phyloP scores from a whole-genome alignment of 1,284 basidiomycete genomes.

The Irpex lacteus region DNA sequence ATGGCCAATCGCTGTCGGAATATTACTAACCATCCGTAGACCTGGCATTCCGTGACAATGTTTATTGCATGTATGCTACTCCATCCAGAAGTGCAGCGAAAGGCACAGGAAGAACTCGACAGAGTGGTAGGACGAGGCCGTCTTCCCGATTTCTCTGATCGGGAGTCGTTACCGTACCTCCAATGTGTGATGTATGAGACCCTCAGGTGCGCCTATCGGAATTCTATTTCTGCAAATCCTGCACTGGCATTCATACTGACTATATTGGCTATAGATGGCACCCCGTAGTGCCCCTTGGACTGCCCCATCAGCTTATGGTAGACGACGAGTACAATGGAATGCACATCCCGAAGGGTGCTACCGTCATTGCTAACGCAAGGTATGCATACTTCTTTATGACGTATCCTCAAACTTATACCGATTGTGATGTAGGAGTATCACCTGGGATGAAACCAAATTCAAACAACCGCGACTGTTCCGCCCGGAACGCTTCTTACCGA shows the following conservation, averaged over 20 bases:
- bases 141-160: constrained; percentile 13
- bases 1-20: neutral
- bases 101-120: constrained; percentile 1
- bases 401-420: no score
- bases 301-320: constrained; percentile 15
- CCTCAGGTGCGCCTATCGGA: constrained; percentile 1
- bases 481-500: constrained; percentile 14
- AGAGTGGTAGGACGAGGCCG: constrained; percentile 8
- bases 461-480: constrained; percentile 18
- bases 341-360: constrained; percentile 20
- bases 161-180: constrained; percentile 8
- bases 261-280: neutral
- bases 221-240: no score
- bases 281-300: constrained; percentile 9
- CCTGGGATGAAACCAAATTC: constrained; percentile 16
- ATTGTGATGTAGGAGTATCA: neutral
- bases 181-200: constrained; percentile 1
- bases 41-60: neutral
- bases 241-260: no score
- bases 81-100: constrained; percentile 12
- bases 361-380: constrained; percentile 20
- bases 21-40: neutral
- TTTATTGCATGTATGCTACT: neutral
- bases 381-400: neutral
- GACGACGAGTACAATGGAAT: constrained; percentile 23